Conservation (phyloP, 441 rosid species). For the Capsella rubella region DNA sequence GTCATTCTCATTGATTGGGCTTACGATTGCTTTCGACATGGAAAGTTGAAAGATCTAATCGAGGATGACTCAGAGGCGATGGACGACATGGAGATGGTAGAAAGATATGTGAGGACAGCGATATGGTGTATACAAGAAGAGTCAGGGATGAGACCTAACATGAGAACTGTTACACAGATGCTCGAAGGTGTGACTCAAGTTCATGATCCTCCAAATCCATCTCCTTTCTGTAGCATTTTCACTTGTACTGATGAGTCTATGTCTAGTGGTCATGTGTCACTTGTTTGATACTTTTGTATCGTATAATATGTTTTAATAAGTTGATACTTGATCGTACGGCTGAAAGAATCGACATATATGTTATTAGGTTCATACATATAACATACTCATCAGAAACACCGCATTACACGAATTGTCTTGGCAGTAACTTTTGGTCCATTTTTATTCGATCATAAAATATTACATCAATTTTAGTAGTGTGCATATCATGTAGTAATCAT, state of each 20-base stretch:
- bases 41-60: slow-evolving; percentile 39
- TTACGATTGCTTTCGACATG: slow-evolving; percentile 49
- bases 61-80: slow-evolving; percentile 53
- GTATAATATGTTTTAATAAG: background rate
- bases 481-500: too few relatives aligned
- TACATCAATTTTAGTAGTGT: too few relatives aligned
- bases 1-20: slow-evolving; percentile 56
- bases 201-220: slow-evolving; percentile 46
- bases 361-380: background rate
- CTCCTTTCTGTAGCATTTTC: slow-evolving; percentile 12
- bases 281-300: slow-evolving; percentile 10
- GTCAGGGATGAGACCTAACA: slow-evolving; percentile 48
- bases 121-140: slow-evolving; percentile 67
- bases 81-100: slow-evolving; percentile 46
- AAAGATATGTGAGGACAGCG: slow-evolving; percentile 54
- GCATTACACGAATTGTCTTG: background rate
- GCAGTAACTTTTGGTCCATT: too few relatives aligned
- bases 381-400: background rate
- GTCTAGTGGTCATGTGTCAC: background rate
- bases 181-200: slow-evolving; percentile 51
- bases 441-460: too few relatives aligned
- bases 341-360: background rate
- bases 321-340: background rate
- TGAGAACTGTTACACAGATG: slow-evolving; percentile 50
- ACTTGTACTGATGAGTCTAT: background rate